Evolutionary conservation across 2,329 filamentous ascomycete genomes (phyloP), one percentile per base, ranked within the genome.

Genomic region (Lachnellula hyalina): DNA sequence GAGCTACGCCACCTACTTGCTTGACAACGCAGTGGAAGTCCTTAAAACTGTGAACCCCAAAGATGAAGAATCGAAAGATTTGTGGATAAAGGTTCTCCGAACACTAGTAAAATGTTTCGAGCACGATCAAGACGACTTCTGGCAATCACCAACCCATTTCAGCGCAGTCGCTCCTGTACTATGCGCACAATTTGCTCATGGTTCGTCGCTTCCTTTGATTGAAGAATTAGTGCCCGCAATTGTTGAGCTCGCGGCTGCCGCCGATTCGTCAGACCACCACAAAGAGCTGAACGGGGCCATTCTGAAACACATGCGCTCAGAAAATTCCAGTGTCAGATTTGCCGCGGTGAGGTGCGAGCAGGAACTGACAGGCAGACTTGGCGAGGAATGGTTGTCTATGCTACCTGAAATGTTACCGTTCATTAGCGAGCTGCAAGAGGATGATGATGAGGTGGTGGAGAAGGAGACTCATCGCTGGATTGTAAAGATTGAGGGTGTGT

Each of bases 401-500:
- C 72, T 97, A 68, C 90, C 93, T 0, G 94, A 99, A 79, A 97
- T 96, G 87, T 74, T 99, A 70, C 93, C 95, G 19, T 90, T 93
- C 61, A 96, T 99, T 65, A 95, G 90, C 67, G 94, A 99, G 75
- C 72, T 96, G 67, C 87, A 96, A 74, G 94, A 99, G 69, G 94
- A 99, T 70, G 94, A 97, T 63, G 92, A 97, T 68, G 94, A 97
- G 74, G 79, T 81, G 28, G 93, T 99, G 23, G 94, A 99, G 75
- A 78, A 84, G 67, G 92, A 96, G 76, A 93, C 91, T 38, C 82
- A 92, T 68, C 79, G 84, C 66, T 96, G 94, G 93, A 94, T 97
- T 64, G 82, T 86, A 68, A 85, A 85, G 73, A 95, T 99, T 68
- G 93, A 97, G 73, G 85, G 82, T 47, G 87, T 95, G 32, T 74